Evolutionary conservation across 805 yeast genomes (phyloP).

Genomic region (Spathaspora gorwiae): DNA sequence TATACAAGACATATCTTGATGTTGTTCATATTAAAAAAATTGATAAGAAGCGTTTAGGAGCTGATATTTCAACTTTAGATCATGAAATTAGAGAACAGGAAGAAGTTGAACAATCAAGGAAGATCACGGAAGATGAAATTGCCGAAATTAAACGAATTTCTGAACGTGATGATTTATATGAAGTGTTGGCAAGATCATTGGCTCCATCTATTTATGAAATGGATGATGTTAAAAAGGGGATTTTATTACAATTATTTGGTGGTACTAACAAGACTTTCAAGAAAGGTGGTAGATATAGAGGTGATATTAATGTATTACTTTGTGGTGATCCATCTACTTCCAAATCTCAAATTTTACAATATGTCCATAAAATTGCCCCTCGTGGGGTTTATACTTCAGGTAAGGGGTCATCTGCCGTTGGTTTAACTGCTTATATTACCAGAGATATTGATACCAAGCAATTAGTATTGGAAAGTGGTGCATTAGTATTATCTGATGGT

Average conservation of each 20-base stretch:
- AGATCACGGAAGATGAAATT: conserved; percentile 65
- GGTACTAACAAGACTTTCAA: conserved; percentile 86
- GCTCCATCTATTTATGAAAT: conserved; percentile 97
- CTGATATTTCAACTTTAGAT: conserved; percentile 64
- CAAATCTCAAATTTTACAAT: conserved; percentile 89
- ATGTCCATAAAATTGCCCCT: conserved; percentile 96
- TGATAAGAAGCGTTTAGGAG: conserved; percentile 75
- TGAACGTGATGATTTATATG: conserved; percentile 74
- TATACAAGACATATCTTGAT: conserved; percentile 90
- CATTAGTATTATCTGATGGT: conserved; percentile 92
- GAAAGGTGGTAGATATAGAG: conserved; percentile 93
- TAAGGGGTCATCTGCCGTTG: conserved; percentile 98
- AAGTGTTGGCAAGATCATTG: conserved; percentile 77
- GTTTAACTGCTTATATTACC: conserved; percentile 94
- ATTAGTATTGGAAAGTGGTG: conserved; percentile 92
- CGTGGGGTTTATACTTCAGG: conserved; percentile 98
- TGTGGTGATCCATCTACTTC: conserved; percentile 99
- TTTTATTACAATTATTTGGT: conserved; percentile 86
- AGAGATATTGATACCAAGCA: conserved; percentile 92
- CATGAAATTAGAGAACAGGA: conserved; percentile 52
- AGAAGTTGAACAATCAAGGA: conserved; percentile 75
- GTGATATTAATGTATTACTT: conserved; percentile 84
- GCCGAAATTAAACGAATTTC: conserved; percentile 58
- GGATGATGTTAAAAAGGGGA: conserved; percentile 96
- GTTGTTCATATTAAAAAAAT: conserved; percentile 88